Conservation (phyloP, 495 filamentous ascomycete genomes). For the Lasiosphaeria miniovina region DNA sequence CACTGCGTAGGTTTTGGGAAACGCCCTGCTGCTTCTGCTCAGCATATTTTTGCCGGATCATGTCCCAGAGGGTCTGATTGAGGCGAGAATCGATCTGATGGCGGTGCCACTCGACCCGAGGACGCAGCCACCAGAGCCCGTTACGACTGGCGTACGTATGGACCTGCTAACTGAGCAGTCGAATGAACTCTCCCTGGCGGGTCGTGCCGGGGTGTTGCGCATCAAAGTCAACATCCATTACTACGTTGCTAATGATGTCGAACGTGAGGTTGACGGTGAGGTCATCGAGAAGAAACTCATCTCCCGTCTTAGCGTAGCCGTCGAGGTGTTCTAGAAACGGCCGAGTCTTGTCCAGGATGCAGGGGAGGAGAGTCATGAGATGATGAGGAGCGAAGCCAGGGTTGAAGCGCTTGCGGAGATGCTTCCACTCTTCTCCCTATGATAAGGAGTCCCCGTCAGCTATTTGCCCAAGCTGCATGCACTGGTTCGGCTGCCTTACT, state of each 20-base stretch:
- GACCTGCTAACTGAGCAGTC: conserved; percentile 26
- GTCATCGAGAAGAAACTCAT: conserved; percentile 27
- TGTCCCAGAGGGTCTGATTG: conserved; percentile 18
- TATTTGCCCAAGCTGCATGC: not conserved
- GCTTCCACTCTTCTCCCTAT: conserved; percentile 39
- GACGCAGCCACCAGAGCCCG: conserved; percentile 24
- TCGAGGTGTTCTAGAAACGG: conserved; percentile 32
- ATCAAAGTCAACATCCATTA: conserved; percentile 34
- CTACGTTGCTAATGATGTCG: conserved; percentile 40
- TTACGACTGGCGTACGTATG: conserved; percentile 18
- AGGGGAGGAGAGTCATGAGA: conserved; percentile 38
- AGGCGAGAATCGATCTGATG: conserved; percentile 15
- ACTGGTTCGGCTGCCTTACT: conserved; percentile 15
- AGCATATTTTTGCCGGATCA: conserved; percentile 28
- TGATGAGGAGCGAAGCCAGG: conserved; percentile 43
- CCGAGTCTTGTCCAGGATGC: conserved; percentile 38
- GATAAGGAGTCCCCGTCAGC: conserved; percentile 1
- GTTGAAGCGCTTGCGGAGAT: conserved; percentile 38
- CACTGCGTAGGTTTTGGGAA: conserved; percentile 24
- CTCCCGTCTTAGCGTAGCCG: conserved; percentile 20
- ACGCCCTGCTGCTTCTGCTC: conserved; percentile 8
- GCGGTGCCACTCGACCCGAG: conserved; percentile 16
- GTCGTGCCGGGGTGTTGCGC: conserved; percentile 27
- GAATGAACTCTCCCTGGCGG: conserved; percentile 26
- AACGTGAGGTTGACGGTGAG: conserved; percentile 35